Evolutionary conservation across 192 early-diverging fungal genomes (phyloP).

Genomic region (Coemansia sp.): DNA sequence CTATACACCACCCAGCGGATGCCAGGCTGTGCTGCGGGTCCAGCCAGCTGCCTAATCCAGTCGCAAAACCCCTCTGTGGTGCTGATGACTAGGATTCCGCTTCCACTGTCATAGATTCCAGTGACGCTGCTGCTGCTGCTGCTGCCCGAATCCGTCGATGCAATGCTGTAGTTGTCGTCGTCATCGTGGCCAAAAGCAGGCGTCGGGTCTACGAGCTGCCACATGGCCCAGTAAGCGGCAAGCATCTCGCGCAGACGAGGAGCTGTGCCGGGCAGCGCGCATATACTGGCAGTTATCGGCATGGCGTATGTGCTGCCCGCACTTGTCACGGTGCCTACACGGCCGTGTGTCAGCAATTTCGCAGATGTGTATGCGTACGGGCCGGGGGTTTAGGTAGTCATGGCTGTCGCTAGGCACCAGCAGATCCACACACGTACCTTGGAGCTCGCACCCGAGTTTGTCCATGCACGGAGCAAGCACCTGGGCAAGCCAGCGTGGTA

Average conservation of each 20-base stretch:
- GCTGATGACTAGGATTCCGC: constrained; percentile 9
- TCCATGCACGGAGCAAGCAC: constrained; percentile 36
- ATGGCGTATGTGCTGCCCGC: constrained; percentile 14
- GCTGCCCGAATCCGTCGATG: background rate
- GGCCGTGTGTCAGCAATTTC: background rate
- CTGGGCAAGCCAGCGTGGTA: constrained; percentile 34
- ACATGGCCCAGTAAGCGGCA: constrained; percentile 28
- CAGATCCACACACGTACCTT: background rate
- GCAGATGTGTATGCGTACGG: background rate
- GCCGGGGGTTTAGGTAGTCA: background rate
- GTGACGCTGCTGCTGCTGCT: background rate
- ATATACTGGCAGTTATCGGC: constrained; percentile 8
- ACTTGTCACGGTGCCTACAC: constrained; percentile 11
- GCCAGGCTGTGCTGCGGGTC: background rate
- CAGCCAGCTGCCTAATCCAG: constrained; percentile 7
- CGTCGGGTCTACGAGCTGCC: constrained; percentile 14
- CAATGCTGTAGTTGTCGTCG: background rate
- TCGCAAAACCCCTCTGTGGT: constrained; percentile 12
- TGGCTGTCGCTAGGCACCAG: background rate
- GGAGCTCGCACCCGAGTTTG: constrained; percentile 6
- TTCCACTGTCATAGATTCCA: background rate
- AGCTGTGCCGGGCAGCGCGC: background rate
- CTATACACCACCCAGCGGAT: constrained; percentile 6
- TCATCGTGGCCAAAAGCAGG: background rate
- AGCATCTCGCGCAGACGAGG: constrained; percentile 1